Base-by-base conservation (phyloP, 768 basidiomycete genomes). In the Lentinula raphanica region DNA sequence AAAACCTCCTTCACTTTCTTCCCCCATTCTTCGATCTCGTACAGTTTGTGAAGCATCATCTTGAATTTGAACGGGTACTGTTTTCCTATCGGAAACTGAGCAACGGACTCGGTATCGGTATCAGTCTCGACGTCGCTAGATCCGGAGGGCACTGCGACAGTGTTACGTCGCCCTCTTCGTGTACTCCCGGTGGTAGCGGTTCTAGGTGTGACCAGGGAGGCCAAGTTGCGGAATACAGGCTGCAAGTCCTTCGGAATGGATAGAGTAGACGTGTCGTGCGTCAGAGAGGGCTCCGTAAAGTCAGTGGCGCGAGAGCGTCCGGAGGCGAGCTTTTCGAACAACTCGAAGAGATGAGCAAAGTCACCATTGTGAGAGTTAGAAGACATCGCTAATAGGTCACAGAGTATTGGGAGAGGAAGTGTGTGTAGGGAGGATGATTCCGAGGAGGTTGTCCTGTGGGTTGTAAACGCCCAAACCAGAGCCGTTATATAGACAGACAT, bases 11-110 rank as follows among this genome's bases (percentile, higher is more conserved):
- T 79, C 54, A 85, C 79, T 66, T 80, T 83, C 61, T 73, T 72
- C 1, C 71, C 75, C 82, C 84, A 87, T 55, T 85, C 84, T 21
- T 82, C 80, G 54, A 80, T 49, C 23, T 79, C 74, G 68, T 87
- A 87, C 11, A 87, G 72, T 66, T 84, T 81, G 71, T 87, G 83
- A 58, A 86, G 67, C 83, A 85, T 87, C 64, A 83, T 74, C 63
- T 79, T 82, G 75, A 87, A 87, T 32, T 81, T 86, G 70, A 87
- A 87, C 17, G 75, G 75, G 63, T 80, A 83, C 51, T 72, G 69
- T 60, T 69, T 74, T n/a, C 65, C 71, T 23, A 78, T 65, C 4
- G 79, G 79, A 58, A 84, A 84, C 36, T 72, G 71, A 2, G 70
- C 72, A 11, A 74, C 64, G 1, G 64, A 74, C 46, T 71, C 69